phyloP scores from a whole-genome alignment of 2,329 filamentous ascomycete species.

The Aspergillus aculeatinus region DNA sequence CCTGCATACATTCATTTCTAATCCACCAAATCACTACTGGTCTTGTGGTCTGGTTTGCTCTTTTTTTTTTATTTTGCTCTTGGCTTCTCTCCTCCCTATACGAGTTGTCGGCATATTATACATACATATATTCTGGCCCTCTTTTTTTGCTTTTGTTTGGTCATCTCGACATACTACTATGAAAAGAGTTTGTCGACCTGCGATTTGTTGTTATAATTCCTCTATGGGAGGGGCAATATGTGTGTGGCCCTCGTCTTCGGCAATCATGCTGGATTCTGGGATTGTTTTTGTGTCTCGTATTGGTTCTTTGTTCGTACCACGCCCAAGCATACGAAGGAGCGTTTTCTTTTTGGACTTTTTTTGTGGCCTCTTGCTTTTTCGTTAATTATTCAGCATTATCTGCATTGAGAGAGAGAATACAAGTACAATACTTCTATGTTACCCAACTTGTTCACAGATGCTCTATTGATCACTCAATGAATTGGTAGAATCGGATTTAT shows the following conservation, averaged over 20 bases:
- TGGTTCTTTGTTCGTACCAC: neutral
- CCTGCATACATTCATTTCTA: constrained; percentile 18
- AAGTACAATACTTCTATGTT: neutral
- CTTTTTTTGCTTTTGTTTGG: too few relatives aligned
- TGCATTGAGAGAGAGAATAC: neutral
- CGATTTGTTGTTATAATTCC: too few relatives aligned
- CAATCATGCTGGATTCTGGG: neutral
- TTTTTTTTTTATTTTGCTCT: neutral
- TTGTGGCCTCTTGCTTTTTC: too few relatives aligned
- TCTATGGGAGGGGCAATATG: neutral
- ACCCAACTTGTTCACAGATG: neutral
- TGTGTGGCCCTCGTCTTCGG: too few relatives aligned
- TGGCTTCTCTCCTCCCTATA: neutral
- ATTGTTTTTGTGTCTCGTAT: neutral
- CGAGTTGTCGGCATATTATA: neutral
- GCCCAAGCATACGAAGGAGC: constrained; percentile 8
- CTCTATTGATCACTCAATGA: neutral
- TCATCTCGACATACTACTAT: too few relatives aligned
- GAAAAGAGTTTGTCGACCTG: too few relatives aligned
- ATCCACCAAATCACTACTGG: neutral
- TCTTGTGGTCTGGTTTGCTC: neutral
- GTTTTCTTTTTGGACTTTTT: neutral
- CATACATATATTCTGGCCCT: neutral
- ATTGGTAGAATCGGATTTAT: neutral
- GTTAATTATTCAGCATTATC: neutral